Conservation (phyloP, 2,329 filamentous ascomycete genomes). For the Pyricularia grisea region DNA sequence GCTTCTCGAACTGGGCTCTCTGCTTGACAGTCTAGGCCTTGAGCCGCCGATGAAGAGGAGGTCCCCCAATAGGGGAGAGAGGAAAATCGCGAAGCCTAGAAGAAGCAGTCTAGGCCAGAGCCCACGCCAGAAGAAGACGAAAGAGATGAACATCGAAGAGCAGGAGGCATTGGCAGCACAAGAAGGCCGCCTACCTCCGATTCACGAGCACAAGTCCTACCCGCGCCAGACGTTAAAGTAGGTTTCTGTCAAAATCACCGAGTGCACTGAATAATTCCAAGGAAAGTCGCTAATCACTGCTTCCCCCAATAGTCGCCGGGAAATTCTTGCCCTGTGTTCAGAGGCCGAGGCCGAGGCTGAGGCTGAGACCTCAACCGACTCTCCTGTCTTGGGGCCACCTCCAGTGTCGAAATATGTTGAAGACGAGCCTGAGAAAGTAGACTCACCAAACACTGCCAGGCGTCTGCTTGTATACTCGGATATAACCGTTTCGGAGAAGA, state of each 20-base stretch:
- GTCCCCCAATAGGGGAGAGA: constrained; percentile 20
- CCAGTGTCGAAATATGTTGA: constrained; percentile 51
- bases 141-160: constrained; percentile 33
- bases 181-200: constrained; percentile 53
- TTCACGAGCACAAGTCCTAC: constrained; percentile 60
- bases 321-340: constrained; percentile 50
- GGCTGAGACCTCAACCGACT: constrained; percentile 40
- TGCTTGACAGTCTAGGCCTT: constrained; percentile 57
- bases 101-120: constrained; percentile 34
- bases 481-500: not conserved
- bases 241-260: constrained; percentile 16
- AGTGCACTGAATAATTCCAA: not conserved
- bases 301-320: constrained; percentile 36
- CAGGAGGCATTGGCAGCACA: constrained; percentile 37
- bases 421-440: constrained; percentile 42
- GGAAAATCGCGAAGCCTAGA: constrained; percentile 30
- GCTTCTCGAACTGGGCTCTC: constrained; percentile 56
- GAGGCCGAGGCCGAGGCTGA: constrained; percentile 18
- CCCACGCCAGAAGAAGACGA: constrained; percentile 45
- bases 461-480: constrained; percentile 1
- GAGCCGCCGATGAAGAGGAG: constrained; percentile 46
- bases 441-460: constrained; percentile 27
- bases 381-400: constrained; percentile 60
- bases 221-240: constrained; percentile 62
- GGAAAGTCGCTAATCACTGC: constrained; percentile 18